Percentiles rank a stretch among this genome's conserved stretches.
phyloP scores from a whole-genome alignment of 257 asterid genomes.

The Solanum bulbocastanum region DNA sequence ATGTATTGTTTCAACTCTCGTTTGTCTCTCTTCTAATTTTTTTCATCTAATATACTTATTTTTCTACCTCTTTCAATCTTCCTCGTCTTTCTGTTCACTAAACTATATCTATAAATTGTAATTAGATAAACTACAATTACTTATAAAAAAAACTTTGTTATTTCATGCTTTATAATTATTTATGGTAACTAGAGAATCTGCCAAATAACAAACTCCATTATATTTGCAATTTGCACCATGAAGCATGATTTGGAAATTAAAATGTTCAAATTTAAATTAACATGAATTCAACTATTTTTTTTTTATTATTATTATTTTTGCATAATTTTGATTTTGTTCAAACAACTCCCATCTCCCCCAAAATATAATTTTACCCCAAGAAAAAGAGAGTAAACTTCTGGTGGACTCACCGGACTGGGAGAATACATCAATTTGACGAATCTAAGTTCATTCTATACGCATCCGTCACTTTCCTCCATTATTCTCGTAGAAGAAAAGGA shows the following conservation, averaged over 20 bases:
- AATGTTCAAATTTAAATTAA: not conserved
- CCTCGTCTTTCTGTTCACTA: rapidly evolving
- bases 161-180: too few species aligned
- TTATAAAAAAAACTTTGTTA: too few species aligned
- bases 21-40: not conserved
- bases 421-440: not conserved
- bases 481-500: not conserved
- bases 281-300: not conserved
- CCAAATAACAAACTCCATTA: not conserved
- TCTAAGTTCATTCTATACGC: not conserved
- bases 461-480: not conserved
- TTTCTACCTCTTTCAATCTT: rapidly evolving
- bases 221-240: not conserved
- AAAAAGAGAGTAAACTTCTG: not conserved
- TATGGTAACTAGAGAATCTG: not conserved
- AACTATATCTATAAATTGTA: not conserved
- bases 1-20: not conserved
- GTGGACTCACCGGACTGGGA: not conserved
- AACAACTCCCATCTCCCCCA: too few species aligned
- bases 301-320: not conserved
- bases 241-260: not conserved
- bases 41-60: rapidly evolving
- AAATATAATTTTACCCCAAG: not conserved
- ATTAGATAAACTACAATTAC: rapidly evolving
- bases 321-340: not conserved